A percentile compares a stretch with the other conserved stretches of the same genome.
phyloP scores from a whole-genome alignment of 176 grass and related monocot genomes.

The Juncus effusus region DNA sequence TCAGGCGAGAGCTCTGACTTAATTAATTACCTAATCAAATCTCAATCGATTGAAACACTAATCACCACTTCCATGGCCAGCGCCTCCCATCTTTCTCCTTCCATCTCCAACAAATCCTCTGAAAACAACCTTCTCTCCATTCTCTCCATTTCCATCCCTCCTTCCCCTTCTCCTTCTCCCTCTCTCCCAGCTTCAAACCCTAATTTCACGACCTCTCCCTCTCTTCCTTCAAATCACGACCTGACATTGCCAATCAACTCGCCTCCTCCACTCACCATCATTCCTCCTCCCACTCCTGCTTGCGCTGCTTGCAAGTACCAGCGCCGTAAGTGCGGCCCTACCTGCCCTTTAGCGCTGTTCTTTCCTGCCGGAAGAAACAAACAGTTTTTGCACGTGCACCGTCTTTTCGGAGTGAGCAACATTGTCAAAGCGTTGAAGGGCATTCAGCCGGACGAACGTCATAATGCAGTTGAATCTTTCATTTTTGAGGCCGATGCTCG shows the following conservation, averaged over 20 bases:
- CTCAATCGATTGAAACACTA: too few species aligned
- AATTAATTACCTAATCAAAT: too few species aligned
- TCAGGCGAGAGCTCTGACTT: too few species aligned
- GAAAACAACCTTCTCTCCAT: neutral
- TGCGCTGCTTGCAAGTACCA: constrained; percentile 38
- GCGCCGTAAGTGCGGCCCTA: constrained; percentile 10
- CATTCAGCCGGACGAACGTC: neutral
- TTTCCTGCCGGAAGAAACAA: constrained; percentile 11
- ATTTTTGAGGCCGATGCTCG: constrained; percentile 21
- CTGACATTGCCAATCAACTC: neutral
- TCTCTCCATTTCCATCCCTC: neutral
- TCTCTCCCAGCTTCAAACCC: neutral
- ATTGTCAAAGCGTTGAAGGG: constrained; percentile 18
- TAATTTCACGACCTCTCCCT: neutral
- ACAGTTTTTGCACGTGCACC: constrained; percentile 17
- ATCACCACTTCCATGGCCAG: too few species aligned
- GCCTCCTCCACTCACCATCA: neutral
- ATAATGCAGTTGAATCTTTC: neutral
- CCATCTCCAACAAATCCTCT: neutral
- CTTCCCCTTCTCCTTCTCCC: neutral
- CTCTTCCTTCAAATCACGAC: neutral
- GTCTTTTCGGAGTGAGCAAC: constrained; percentile 31
- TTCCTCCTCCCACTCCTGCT: constrained; percentile 5
- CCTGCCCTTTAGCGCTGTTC: constrained; percentile 19
- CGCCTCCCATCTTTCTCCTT: too few species aligned